Evolutionary conservation across 805 yeast genomes (phyloP), one percentile per base, ranked within the genome.

Genomic region (Candida suzukii): DNA sequence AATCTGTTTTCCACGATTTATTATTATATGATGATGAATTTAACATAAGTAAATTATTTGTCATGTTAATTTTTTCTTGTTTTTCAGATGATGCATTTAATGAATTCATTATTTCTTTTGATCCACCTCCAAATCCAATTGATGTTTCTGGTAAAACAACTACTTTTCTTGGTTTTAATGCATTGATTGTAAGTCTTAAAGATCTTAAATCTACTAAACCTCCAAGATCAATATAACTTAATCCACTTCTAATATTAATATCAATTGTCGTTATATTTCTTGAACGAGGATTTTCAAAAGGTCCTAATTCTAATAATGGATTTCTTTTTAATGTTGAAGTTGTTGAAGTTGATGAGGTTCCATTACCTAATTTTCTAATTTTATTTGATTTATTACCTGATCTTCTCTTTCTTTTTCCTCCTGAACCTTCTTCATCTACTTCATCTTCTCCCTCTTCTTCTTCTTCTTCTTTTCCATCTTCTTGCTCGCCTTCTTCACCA

Each of bases 151-250:
- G 64, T 21, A 57, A 45, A 18, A 19, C 78, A 72, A 91, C 64
- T 37, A 90, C 67, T 49, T 80, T 80, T 39, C 78, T 73, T 4
- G 98, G 96, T 52, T 85, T 84, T 41, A 93, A 63, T 2, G 83
- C 72, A 19, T 93, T 86, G 34, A 88, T 69, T 41, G 90, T 84
- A 60, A 86, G 77, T 36, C 80, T 71, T 42, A 87, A 63, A 0
- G 99, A 91, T 46, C 96, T 71, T 47, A 81, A 66, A 56, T 93
- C 97, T 0, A 87, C 91, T 17, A 83, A 62, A 18, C 96, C 96
- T 14, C 88, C 76, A 36, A 90, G 67, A 56, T 91, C 97, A 42
- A 91, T 75, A 55, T 68, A 88, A 2, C 85, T 74, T 8, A 90
- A 60, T 1, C 80, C 83, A 61, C 96, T 88, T 44, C 80, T 67